These are phyloP conservation scores for Thelonectria rubi DNA, from an alignment of 2,329 filamentous ascomycete species.

Conservation along the genomic window DNA sequence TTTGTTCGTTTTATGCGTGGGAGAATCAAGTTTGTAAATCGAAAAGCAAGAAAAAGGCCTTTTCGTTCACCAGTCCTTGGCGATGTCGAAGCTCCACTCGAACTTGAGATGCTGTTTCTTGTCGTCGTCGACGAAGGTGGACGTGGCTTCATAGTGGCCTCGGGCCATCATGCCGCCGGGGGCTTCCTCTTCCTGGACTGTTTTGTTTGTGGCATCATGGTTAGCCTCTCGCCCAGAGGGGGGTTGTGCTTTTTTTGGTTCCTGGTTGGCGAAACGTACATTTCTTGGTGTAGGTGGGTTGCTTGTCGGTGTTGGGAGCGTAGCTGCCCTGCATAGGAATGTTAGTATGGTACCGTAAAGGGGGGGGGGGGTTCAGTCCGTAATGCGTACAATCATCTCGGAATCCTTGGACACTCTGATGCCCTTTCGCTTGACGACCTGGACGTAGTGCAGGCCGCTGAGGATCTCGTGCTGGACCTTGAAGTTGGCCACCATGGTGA, in stretches of 20 bases:
- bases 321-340: slow-evolving; percentile 77
- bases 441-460: slow-evolving; percentile 93
- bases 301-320: slow-evolving; percentile 89
- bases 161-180: slow-evolving; percentile 90
- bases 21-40: background rate
- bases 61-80: slow-evolving; percentile 83
- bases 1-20: background rate
- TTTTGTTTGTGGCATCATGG: no score
- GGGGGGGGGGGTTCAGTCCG: no score
- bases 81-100: slow-evolving; percentile 95
- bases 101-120: slow-evolving; percentile 90
- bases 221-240: no score
- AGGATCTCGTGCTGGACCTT: slow-evolving; percentile 97
- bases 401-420: slow-evolving; percentile 90
- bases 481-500: slow-evolving; percentile 94
- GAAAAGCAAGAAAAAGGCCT: slow-evolving; percentile 4
- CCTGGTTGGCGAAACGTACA: slow-evolving; percentile 69
- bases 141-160: slow-evolving; percentile 88
- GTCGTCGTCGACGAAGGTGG: slow-evolving; percentile 95
- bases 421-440: slow-evolving; percentile 90
- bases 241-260: no score
- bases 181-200: slow-evolving; percentile 91
- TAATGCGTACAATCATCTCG: slow-evolving; percentile 88
- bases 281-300: slow-evolving; percentile 86
- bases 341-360: slow-evolving; percentile 37